Evolutionary conservation across 2,329 filamentous ascomycete genomes (phyloP).

Genomic region (Grosmannia huntii): DNA sequence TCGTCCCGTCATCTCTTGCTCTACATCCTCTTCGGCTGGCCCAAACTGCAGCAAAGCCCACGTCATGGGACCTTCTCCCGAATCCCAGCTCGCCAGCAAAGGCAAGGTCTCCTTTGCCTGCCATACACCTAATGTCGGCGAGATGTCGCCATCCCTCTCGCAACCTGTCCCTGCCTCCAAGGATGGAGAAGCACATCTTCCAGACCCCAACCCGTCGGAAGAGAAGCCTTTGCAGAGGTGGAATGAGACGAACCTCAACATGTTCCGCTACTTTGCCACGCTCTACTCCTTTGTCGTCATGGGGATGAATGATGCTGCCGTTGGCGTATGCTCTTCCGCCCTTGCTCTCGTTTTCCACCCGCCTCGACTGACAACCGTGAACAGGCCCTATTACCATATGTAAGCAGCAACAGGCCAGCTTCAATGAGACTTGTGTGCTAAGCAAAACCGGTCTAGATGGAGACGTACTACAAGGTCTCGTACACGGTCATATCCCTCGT

Average conservation of each 20-base stretch:
- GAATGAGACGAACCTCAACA: slow-evolving; percentile 49
- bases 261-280: slow-evolving; percentile 43
- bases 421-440: not conserved
- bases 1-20: not conserved
- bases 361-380: not conserved
- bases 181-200: slow-evolving; percentile 9
- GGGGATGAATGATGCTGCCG: slow-evolving; percentile 56
- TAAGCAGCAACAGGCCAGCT: slow-evolving; percentile 14
- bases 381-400: slow-evolving; percentile 35
- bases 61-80: not conserved
- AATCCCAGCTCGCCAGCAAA: not conserved
- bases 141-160: not conserved
- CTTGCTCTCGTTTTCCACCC: no score
- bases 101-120: not conserved
- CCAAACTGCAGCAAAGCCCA: not conserved
- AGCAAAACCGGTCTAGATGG: slow-evolving; percentile 28
- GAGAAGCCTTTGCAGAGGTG: slow-evolving; percentile 34
- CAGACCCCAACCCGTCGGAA: not conserved
- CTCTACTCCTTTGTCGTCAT: slow-evolving; percentile 52
- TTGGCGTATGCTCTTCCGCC: slow-evolving; percentile 34
- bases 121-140: not conserved
- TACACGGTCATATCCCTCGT: slow-evolving; percentile 54
- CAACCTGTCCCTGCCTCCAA: not conserved
- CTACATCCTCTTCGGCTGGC: no score
- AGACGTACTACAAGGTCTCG: slow-evolving; percentile 46